These are phyloP conservation scores for Comarum palustre DNA, from an alignment of 306 rosid species.

Conservation along the genomic window DNA sequence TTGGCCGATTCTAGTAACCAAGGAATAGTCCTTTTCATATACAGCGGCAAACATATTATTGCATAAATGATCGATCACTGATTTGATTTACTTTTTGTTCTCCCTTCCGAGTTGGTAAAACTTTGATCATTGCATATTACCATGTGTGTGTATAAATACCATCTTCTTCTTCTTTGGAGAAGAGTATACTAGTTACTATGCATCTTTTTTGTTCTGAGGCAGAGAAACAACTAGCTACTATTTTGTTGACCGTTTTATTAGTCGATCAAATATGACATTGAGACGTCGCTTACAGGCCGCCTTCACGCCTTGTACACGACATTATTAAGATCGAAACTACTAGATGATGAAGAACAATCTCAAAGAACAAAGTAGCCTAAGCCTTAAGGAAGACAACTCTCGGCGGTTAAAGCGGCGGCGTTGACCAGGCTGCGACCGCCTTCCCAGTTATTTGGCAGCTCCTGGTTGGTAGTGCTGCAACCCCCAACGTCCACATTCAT, in stretches of 20 bases:
- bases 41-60: too few relatives aligned
- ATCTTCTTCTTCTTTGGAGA: too few relatives aligned
- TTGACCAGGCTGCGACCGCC: not conserved
- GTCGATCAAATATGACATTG: not conserved
- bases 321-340: not conserved
- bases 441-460: constrained; percentile 2
- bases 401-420: not conserved
- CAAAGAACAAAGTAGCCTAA: not conserved
- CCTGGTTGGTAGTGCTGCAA: not conserved
- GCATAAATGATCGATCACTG: too few relatives aligned
- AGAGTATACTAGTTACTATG: too few relatives aligned
- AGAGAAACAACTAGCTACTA: not conserved
- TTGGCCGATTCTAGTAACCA: too few relatives aligned
- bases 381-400: not conserved
- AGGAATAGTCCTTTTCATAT: too few relatives aligned
- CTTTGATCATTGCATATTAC: too few relatives aligned
- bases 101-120: too few relatives aligned
- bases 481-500: not conserved
- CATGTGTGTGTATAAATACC: too few relatives aligned
- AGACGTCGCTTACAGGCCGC: not conserved
- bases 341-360: not conserved
- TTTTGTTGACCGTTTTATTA: not conserved
- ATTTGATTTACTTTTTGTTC: too few relatives aligned
- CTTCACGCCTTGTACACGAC: too few relatives aligned
- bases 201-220: too few relatives aligned